phyloP scores from a whole-genome alignment of 257 asterid species.

The Nicotiana benthamiana region DNA sequence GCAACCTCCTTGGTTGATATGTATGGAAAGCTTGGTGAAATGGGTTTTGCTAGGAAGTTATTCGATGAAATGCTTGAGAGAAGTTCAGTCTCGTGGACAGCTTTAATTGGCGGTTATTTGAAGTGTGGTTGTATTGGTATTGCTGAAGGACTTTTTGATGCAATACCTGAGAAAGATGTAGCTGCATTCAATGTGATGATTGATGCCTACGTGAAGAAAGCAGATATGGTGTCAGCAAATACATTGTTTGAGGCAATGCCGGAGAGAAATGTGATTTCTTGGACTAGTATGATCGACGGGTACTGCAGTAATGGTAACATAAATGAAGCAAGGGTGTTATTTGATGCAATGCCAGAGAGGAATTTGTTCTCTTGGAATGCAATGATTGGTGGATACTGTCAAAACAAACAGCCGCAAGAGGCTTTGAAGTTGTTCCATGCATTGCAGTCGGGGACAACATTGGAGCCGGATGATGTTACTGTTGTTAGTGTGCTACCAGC shows the following conservation, averaged over 20 bases:
- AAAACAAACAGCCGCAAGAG: constrained; percentile 58
- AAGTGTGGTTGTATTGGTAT: constrained; percentile 44
- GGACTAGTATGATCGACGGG: constrained; percentile 90
- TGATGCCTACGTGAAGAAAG: constrained; percentile 67
- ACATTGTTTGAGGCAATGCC: constrained; percentile 51
- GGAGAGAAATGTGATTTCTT: constrained; percentile 75
- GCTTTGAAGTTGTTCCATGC: constrained; percentile 57
- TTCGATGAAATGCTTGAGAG: constrained; percentile 80
- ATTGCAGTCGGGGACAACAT: constrained; percentile 31
- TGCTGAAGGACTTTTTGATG: constrained; percentile 42
- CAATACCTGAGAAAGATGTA: constrained; percentile 56
- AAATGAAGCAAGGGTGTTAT: constrained; percentile 51
- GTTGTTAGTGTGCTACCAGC: constrained; percentile 83
- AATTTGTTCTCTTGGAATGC: constrained; percentile 88
- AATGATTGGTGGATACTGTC: constrained; percentile 81
- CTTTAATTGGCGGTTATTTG: constrained; percentile 69
- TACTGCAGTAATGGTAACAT: constrained; percentile 51
- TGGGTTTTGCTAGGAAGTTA: constrained; percentile 43
- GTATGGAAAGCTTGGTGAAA: constrained; percentile 73
- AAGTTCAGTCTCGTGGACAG: constrained; percentile 80
- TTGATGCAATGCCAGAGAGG: constrained; percentile 59
- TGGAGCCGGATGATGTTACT: constrained; percentile 70
- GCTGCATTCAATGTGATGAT: constrained; percentile 76
- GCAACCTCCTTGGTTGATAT: constrained; percentile 78
- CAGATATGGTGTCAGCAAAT: constrained; percentile 54